Evolutionary conservation across 2,329 filamentous ascomycete genomes (phyloP).

Genomic region (Calonectria hongkongensis): DNA sequence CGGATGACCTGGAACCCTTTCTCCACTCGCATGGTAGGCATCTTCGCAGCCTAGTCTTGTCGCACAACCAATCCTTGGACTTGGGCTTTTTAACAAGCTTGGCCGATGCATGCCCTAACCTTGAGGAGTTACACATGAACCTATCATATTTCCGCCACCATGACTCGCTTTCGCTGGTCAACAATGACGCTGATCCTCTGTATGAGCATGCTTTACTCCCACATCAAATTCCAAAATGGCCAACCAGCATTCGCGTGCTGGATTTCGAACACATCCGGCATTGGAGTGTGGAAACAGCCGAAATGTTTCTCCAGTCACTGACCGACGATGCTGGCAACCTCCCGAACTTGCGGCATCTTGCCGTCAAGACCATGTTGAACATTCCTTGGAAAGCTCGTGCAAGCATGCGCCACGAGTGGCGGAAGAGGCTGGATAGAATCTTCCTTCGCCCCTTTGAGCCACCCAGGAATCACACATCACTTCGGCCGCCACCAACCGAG

Average conservation of each 20-base stretch:
- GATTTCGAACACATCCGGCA: conserved; percentile 87
- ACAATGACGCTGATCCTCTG: conserved; percentile 81
- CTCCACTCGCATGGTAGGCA: conserved; percentile 79
- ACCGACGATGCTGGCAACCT: conserved; percentile 81
- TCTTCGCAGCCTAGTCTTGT: conserved; percentile 81
- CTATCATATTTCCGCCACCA: conserved; percentile 85
- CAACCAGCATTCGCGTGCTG: conserved; percentile 79
- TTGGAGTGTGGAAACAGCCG: conserved; percentile 81
- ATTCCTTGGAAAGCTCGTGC: conserved; percentile 88
- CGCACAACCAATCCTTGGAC: conserved; percentile 87
- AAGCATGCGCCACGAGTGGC: conserved; percentile 86
- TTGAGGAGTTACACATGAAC: conserved; percentile 85
- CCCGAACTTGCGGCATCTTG: conserved; percentile 79
- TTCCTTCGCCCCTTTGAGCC: conserved; percentile 73
- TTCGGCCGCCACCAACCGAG: conserved; percentile 43
- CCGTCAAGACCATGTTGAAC: conserved; percentile 86
- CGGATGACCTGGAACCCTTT: conserved; percentile 79
- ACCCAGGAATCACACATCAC: conserved; percentile 59
- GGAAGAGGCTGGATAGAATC: conserved; percentile 79
- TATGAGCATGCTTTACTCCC: conserved; percentile 81
- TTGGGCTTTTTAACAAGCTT: conserved; percentile 83
- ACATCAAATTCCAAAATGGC: conserved; percentile 85
- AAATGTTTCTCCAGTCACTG: conserved; percentile 86
- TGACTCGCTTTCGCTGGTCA: conserved; percentile 69
- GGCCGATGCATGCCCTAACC: conserved; percentile 79